Base-by-base conservation (phyloP, 73 alveolate genomes). In the Paramecium caudatum region DNA sequence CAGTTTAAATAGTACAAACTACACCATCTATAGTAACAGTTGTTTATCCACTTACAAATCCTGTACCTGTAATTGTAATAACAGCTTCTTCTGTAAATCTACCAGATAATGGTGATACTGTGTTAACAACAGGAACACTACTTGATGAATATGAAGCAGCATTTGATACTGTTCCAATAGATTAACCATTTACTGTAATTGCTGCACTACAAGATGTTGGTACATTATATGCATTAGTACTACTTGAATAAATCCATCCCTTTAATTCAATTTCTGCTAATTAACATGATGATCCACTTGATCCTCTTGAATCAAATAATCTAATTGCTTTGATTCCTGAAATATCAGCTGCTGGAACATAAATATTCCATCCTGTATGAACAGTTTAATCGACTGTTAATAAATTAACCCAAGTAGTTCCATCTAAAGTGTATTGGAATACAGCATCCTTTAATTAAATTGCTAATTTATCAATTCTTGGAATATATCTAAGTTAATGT, bases 1-100 rank as follows among this genome's bases (percentile, higher is more conserved):
- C 62, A 21, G 80, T 25, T 1, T 23, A 61, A 7, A 48, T 81
- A 2, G 90, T 37, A 48, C 99, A 96, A 2, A n/a, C 82, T 7
- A 94, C 82, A 7, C 88, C 96, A 50, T 96, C 99, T 15, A 96
- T 68, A 0, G 55, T 1, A 0, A 96, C 93, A 3, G 88, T 69
- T 27, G 91, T 48, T 13, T 94, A 27, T 36, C 92, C 27, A 12
- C 78, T 55, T n/a, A 91, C 45, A 62, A 78, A 78, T 23, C 61
- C 88, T 23, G 90, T 86, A 62, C 84, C 87, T 62, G 78, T 41
- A n/a, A 86, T 86, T 1, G 82, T 61, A 6, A 86, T 37, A 0
- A 4, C 41, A 16, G 48, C 47, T 34, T 48, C 74, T 27, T 50
- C 93, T 41, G 50, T 37, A 4, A 46, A 48, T 62, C 55, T 33